A percentile compares a stretch with the other conserved stretches of the same genome.
These are phyloP conservation scores for Naegleria fowleri DNA, from an alignment of 208 protist species.

Conservation along the genomic window DNA sequence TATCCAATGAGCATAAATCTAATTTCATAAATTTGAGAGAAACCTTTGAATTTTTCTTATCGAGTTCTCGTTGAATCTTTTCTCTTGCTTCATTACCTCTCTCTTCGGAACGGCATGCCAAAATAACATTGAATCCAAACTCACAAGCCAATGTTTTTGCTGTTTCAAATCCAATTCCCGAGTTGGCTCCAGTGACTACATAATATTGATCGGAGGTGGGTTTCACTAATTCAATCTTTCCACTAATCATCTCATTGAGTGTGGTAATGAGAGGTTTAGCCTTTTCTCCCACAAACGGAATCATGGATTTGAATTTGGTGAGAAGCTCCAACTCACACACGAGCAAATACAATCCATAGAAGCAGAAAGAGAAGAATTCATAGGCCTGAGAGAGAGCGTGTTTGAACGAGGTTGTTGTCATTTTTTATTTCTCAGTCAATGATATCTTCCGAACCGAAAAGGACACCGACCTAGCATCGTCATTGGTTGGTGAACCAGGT, in stretches of 20 bases:
- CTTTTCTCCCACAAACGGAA: background rate
- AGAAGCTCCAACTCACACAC: background rate
- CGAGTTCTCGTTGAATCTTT: background rate
- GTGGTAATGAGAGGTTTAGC: background rate
- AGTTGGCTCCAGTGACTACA: background rate
- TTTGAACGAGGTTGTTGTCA: too few relatives aligned
- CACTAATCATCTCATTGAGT: background rate
- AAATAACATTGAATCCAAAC: background rate
- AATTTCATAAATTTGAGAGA: background rate
- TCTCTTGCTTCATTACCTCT: background rate
- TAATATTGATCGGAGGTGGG: background rate
- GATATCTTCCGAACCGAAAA: too few relatives aligned
- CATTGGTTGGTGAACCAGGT: too few relatives aligned
- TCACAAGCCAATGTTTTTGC: background rate
- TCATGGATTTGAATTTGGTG: background rate
- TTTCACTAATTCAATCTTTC: background rate
- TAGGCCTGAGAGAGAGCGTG: background rate
- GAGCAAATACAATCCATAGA: background rate
- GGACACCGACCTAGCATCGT: too few relatives aligned
- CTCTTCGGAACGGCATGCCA: background rate
- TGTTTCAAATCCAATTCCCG: slow-evolving; percentile 23
- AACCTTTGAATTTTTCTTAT: background rate
- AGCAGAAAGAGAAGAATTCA: background rate
- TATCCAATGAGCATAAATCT: background rate
- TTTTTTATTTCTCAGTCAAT: too few relatives aligned